Base-by-base conservation (phyloP, 257 asterid genomes). In the Salvia hispanica region DNA sequence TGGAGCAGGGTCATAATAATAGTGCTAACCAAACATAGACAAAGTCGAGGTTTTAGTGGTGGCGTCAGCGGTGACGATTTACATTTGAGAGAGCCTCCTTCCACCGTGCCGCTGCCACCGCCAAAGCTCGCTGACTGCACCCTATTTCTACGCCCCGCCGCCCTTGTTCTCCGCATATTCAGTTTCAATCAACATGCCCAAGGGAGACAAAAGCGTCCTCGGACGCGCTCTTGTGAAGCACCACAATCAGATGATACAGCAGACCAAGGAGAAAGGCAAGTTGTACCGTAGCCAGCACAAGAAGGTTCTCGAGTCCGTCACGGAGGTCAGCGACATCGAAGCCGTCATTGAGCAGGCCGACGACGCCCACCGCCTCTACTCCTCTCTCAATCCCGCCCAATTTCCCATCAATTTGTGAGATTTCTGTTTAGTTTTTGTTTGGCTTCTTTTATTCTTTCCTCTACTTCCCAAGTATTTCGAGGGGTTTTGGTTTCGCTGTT, bases 141-240 rank as follows among this genome's bases (percentile, higher is more conserved):
- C 21, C 21, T 18, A 18, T 18, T 18, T 18, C 21, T 18, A 18
- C 21, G 1, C 21, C 21, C 21, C 21, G 1, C 21, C 21, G 21
- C 21, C 21, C 21, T 18, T 18, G 1, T 18, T 18, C 21, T 18
- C 21, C 21, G 21, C 21, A 18, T 18, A 18, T 18, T 18, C 21
- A 18, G 21, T 18, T 18, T 18, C 21, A 18, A 1, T 33, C 44
- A 70, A 66, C 64, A 82, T 84, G 84, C 88, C 95, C 58, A 94
- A 88, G 81, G 85, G 88, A 3, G 97, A 91, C 40, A 94, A 94
- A 78, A 69, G 80, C 2, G 86, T 75, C 56, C 64, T 90, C 28
- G 99, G 99, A 12, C 82, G 99, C 74, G 94, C 97, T 43, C 76
- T 94, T 73, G 95, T 94, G 81, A 94, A 78, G 79, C 97, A 94